Percentiles rank a stretch among this genome's conserved stretches.
Conservation (phyloP, 495 filamentous ascomycete genomes). For the Extremus antarcticus region DNA sequence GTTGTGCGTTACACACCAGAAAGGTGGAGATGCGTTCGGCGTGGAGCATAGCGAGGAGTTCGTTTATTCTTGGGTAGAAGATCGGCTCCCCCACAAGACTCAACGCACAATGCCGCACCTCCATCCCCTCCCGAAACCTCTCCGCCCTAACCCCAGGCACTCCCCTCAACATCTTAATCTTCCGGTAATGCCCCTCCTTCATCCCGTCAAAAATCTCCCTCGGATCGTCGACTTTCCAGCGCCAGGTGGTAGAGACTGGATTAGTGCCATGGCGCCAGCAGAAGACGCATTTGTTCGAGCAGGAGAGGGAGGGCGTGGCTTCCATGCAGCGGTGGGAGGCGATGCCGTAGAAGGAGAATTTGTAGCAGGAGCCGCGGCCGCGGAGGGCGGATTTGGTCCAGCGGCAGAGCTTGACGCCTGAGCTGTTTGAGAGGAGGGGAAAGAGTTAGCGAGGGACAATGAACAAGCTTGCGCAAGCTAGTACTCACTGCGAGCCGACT, state of each 20-base stretch:
- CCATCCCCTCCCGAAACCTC: constrained; percentile 84
- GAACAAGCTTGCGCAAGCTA: too few species aligned
- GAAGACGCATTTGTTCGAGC: constrained; percentile 97
- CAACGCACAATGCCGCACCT: constrained; percentile 83
- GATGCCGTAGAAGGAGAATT: constrained; percentile 94
- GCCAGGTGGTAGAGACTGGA: constrained; percentile 90
- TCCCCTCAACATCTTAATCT: constrained; percentile 93
- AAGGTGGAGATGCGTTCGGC: constrained; percentile 80
- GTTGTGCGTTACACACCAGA: constrained; percentile 96
- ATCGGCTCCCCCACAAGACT: constrained; percentile 90
- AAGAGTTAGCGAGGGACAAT: too few species aligned
- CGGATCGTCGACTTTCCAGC: constrained; percentile 86
- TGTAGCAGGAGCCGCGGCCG: constrained; percentile 91
- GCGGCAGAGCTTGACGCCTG: constrained; percentile 92
- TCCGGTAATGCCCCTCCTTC: constrained; percentile 85
- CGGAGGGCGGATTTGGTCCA: constrained; percentile 98
- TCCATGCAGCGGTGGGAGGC: constrained; percentile 96
- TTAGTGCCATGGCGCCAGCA: constrained; percentile 98
- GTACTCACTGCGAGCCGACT: constrained; percentile 68
- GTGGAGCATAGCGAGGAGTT: constrained; percentile 73
- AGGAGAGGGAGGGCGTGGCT: constrained; percentile 85
- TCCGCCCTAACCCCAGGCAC: constrained; percentile 87
- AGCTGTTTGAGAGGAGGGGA: too few species aligned
- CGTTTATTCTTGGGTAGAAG: constrained; percentile 96
- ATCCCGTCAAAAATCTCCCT: constrained; percentile 81